Evolutionary conservation across 169 alveolate genomes (phyloP).

Genomic region (Plasmodium reichenowi): DNA sequence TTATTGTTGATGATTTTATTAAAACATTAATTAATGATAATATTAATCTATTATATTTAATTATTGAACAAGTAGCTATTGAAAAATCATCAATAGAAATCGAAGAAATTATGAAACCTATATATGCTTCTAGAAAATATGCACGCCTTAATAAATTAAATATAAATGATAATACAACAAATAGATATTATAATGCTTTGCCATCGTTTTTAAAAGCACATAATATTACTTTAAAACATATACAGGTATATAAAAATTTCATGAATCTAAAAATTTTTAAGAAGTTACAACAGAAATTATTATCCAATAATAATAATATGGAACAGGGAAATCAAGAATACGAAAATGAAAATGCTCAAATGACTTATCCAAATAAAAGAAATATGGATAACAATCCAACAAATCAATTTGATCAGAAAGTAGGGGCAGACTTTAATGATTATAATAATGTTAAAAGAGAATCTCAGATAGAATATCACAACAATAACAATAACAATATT

Average conservation of each 20-base stretch:
- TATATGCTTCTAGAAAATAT: constrained; percentile 75
- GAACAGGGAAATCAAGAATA: constrained; percentile 38
- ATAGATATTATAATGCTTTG: constrained; percentile 66
- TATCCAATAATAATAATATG: neutral
- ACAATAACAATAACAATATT: constrained; percentile 44
- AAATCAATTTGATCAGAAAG: too few species aligned
- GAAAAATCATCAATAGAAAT: constrained; percentile 82
- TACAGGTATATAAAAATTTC: constrained; percentile 74
- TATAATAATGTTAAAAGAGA: too few species aligned
- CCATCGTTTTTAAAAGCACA: constrained; percentile 73
- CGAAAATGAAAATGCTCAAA: constrained; percentile 11
- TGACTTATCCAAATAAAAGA: constrained; percentile 23
- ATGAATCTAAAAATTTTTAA: constrained; percentile 62
- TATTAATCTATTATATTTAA: constrained; percentile 82
- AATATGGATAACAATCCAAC: neutral
- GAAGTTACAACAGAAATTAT: constrained; percentile 56
- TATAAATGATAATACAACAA: constrained; percentile 51
- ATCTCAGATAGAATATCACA: too few species aligned
- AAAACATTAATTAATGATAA: constrained; percentile 83
- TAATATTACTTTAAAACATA: constrained; percentile 68
- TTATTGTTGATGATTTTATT: constrained; percentile 79
- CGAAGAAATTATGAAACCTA: constrained; percentile 78
- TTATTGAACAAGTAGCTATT: constrained; percentile 85
- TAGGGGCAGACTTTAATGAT: too few species aligned
- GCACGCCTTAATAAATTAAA: constrained; percentile 68